A percentile compares a stretch with the other conserved stretches of the same genome.
Conservation (phyloP, 2,329 filamentous ascomycete species). For the Calonectria pseudoturangicola region DNA sequence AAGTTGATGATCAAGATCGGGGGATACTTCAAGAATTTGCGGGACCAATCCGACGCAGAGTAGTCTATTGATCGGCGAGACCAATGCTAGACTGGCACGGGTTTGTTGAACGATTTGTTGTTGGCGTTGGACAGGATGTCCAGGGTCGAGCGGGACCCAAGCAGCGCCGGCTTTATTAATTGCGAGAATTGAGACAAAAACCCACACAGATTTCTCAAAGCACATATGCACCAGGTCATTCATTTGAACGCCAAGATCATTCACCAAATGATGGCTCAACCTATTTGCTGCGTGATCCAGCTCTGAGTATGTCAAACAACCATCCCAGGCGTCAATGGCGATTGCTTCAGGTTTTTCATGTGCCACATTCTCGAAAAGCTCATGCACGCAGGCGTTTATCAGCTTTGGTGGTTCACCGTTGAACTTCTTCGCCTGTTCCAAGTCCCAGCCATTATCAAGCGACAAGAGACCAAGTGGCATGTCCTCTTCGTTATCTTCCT, state of each 20-base stretch:
- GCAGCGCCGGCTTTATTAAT: slow-evolving; percentile 1
- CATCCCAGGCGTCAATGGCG: slow-evolving; percentile 50
- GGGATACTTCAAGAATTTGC: not conserved
- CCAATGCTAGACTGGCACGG: not conserved
- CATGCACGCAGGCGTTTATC: not conserved
- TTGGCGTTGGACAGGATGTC: not conserved
- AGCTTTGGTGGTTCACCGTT: slow-evolving; percentile 7
- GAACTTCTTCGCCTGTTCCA: slow-evolving; percentile 14
- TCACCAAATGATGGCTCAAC: slow-evolving; percentile 15
- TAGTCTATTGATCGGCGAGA: not conserved
- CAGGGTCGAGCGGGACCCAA: not conserved
- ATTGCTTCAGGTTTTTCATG: not conserved
- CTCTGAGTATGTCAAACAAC: slow-evolving; percentile 32
- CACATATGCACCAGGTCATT: slow-evolving; percentile 2
- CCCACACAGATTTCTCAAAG: slow-evolving; percentile 15
- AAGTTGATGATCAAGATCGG: not conserved
- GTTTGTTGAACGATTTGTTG: slow-evolving; percentile 18
- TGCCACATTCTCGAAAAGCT: not conserved
- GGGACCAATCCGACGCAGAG: not conserved
- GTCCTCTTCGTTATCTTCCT: slow-evolving; percentile 1
- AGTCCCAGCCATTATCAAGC: slow-evolving; percentile 6
- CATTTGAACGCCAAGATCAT: not conserved
- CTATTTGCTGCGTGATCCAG: not conserved
- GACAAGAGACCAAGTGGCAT: slow-evolving; percentile 14
- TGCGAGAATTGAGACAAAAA: slow-evolving; percentile 4